These are phyloP conservation scores for Heterococcus sp. DNA, from an alignment of 108 stramenopile species.

Conservation along the genomic window DNA sequence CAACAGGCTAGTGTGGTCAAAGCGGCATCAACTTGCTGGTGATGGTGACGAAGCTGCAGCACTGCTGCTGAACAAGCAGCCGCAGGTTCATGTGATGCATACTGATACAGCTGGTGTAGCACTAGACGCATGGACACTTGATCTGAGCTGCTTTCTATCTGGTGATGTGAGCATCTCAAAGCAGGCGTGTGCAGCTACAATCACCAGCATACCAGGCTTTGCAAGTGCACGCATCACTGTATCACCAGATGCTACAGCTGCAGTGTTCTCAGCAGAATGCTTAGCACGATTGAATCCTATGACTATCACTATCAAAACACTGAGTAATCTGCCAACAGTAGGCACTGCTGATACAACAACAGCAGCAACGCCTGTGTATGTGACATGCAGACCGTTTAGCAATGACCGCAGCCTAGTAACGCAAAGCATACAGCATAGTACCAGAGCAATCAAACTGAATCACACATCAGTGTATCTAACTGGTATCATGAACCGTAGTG, in stretches of 20 bases:
- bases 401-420: not conserved
- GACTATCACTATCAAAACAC: no score
- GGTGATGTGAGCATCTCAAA: no score
- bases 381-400: not conserved
- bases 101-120: not conserved
- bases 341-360: no score
- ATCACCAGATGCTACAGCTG: not conserved
- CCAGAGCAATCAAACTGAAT: not conserved
- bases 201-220: no score
- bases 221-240: not conserved
- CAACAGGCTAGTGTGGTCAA: no score
- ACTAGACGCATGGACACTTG: not conserved
- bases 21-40: not conserved
- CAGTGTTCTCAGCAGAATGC: no score
- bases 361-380: not conserved
- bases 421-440: not conserved
- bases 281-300: no score
- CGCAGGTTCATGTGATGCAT: not conserved
- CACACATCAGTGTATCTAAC: not conserved
- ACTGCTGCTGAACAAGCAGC: not conserved
- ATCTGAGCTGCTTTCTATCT: not conserved
- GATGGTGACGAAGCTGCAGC: not conserved
- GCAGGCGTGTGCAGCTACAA: no score
- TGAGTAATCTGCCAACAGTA: no score
- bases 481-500: not conserved